phyloP scores from a whole-genome alignment of 2,329 filamentous ascomycete genomes.

The Neofusicoccum sp. region DNA sequence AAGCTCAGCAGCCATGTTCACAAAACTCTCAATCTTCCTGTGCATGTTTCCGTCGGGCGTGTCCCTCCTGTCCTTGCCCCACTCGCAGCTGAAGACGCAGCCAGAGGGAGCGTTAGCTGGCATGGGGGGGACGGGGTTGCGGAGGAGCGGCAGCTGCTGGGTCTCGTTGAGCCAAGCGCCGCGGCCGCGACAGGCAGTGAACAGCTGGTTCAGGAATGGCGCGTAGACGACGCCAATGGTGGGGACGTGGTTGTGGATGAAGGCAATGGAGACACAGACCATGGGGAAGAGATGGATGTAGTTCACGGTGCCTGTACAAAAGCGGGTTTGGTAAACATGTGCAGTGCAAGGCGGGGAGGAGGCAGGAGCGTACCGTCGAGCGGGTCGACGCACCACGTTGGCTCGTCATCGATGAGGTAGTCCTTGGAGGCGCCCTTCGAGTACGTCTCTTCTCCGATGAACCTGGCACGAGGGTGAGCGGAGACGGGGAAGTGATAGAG shows the following conservation, averaged over 20 bases:
- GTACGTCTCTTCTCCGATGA: conserved; percentile 76
- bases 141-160: conserved; percentile 61
- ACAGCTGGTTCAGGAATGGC: conserved; percentile 67
- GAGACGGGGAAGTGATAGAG: neutral
- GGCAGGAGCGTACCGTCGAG: conserved; percentile 57
- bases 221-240: conserved; percentile 71
- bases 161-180: conserved; percentile 70
- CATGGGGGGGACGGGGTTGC: conserved; percentile 61
- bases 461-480: conserved; percentile 45
- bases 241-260: conserved; percentile 59
- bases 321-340: conserved; percentile 6
- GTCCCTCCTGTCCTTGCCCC: conserved; percentile 75
- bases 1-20: conserved; percentile 70
- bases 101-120: conserved; percentile 63
- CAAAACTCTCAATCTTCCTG: conserved; percentile 70
- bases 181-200: conserved; percentile 63
- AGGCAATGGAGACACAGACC: conserved; percentile 76
- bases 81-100: conserved; percentile 73
- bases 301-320: conserved; percentile 66
- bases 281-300: conserved; percentile 78
- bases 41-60: conserved; percentile 64
- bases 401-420: conserved; percentile 63
- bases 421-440: conserved; percentile 64
- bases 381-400: conserved; percentile 76
- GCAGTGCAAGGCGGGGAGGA: neutral